Conservation (phyloP, 768 basidiomycete species). For the Pulveroboletus ravenelii region DNA sequence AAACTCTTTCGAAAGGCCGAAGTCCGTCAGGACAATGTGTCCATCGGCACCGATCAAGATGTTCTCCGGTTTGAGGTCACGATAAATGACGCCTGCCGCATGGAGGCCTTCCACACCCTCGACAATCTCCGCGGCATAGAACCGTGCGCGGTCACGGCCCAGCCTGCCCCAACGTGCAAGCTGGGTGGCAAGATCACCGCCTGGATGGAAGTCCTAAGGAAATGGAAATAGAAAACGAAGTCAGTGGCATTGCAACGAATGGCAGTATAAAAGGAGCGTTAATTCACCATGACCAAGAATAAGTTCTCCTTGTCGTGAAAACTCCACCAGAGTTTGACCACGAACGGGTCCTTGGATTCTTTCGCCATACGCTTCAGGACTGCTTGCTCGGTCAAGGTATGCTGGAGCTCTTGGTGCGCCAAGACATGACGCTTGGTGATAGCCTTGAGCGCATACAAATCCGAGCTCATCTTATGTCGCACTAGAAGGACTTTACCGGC, state of each 20-base stretch:
- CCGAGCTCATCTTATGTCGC: slow-evolving; percentile 63
- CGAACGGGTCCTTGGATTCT: slow-evolving; percentile 84
- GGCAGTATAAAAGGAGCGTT: slow-evolving; percentile 13
- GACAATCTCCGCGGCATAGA: slow-evolving; percentile 96
- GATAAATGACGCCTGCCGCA: slow-evolving; percentile 91
- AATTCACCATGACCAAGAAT: slow-evolving; percentile 85
- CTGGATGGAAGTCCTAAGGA: slow-evolving; percentile 84
- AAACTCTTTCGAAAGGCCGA: slow-evolving; percentile 92
- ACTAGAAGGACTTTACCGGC: slow-evolving; percentile 96
- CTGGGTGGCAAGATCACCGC: slow-evolving; percentile 96
- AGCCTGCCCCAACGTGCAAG: slow-evolving; percentile 93
- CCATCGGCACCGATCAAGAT: slow-evolving; percentile 92
- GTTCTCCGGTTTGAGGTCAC: slow-evolving; percentile 96
- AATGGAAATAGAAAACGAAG: slow-evolving; percentile 10
- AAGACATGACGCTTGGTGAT: slow-evolving; percentile 97
- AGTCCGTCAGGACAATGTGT: slow-evolving; percentile 96
- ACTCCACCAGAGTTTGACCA: slow-evolving; percentile 94
- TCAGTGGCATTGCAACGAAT: slow-evolving; percentile 7
- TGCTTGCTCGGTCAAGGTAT: slow-evolving; percentile 94
- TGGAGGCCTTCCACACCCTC: slow-evolving; percentile 96
- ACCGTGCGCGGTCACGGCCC: slow-evolving; percentile 89
- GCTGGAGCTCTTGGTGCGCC: slow-evolving; percentile 93
- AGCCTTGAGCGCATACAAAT: slow-evolving; percentile 91
- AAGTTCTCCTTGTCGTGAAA: slow-evolving; percentile 98
- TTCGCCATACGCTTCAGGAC: slow-evolving; percentile 94